Base-by-base conservation (phyloP, 2,329 filamentous ascomycete species). In the Berkeleyomyces basicola region DNA sequence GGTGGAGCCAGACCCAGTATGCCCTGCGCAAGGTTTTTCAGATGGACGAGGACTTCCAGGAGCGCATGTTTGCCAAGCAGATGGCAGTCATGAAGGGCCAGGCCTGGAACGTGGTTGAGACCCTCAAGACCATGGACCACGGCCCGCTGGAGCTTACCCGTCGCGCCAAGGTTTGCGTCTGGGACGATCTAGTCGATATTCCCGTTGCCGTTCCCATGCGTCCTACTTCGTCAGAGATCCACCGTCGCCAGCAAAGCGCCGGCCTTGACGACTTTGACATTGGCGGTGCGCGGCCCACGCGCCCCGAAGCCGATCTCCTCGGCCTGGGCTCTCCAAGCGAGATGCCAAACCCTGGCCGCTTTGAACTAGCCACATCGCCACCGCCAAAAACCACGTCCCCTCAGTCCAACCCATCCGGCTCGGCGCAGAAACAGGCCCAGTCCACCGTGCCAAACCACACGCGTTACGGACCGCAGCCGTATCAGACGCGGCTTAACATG, bases 31-130 rank as follows among this genome's bases (percentile, higher is more conserved):
- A 84, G 66, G 85, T 96, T 55, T 99, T 99, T 72, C 86, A 89
- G 67, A 83, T 95, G 71, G 93, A 99, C 72, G 84, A 86, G 2
- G 93, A 99, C 74, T 99, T 99, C 73, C 90, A 97, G 72, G 93
- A 99, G 75, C 87, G 89, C 74, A 99, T 99, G 93, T 99, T 96
- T 74, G 90, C 90, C n/a, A 85, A 89, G 67, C 93, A 99, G 71
- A 95, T 99, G 66, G 92, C 93, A 0, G 93, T 99, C 64, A 96
- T 99, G 90, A 99, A 99, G 74, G 93, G 93, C 9, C 93, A 99
- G 71, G 93, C 93, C 0, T 99, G 93, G 90, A 99, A 99, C 71
- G 93, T 99, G 0, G 93, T 99, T 3, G 93, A 99, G 75, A 96
- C 93, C 0, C 79, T 99, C 65, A 99, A 99, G 72, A 88, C 88